phyloP scores from a whole-genome alignment of 345 rosid species.

The Syzygium aromaticum region DNA sequence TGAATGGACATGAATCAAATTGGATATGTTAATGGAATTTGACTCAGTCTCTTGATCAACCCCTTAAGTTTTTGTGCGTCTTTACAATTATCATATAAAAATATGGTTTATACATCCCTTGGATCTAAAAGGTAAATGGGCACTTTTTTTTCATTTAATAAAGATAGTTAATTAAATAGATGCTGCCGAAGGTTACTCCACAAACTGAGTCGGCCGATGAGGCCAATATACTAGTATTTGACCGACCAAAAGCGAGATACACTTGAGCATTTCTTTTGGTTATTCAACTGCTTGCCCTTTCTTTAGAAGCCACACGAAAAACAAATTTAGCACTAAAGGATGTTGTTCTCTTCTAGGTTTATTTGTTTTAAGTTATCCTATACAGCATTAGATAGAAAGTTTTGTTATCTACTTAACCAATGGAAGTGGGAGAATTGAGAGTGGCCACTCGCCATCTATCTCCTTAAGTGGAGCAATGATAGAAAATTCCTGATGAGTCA shows the following conservation, averaged over 20 bases:
- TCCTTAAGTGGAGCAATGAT: background rate
- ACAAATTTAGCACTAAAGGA: background rate
- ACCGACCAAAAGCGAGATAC: background rate
- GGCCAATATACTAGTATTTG: background rate
- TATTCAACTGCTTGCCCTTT: background rate
- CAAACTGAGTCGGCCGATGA: background rate
- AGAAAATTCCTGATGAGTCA: background rate
- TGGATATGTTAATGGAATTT: background rate
- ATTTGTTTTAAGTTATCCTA: background rate
- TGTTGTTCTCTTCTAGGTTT: background rate
- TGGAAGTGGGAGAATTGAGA: background rate
- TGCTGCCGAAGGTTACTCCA: background rate
- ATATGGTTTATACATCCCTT: background rate
- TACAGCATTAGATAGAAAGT: background rate
- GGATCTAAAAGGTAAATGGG: background rate
- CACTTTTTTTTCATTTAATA: background rate
- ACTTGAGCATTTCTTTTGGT: background rate
- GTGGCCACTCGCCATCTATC: background rate
- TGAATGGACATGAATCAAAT: background rate
- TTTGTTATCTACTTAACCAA: background rate
- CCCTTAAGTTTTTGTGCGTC: background rate
- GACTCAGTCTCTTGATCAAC: background rate
- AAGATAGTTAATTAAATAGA: background rate
- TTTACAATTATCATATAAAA: background rate
- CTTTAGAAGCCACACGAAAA: background rate